Conservation (phyloP, 257 asterid species). For the Fraxinus pennsylvanica region DNA sequence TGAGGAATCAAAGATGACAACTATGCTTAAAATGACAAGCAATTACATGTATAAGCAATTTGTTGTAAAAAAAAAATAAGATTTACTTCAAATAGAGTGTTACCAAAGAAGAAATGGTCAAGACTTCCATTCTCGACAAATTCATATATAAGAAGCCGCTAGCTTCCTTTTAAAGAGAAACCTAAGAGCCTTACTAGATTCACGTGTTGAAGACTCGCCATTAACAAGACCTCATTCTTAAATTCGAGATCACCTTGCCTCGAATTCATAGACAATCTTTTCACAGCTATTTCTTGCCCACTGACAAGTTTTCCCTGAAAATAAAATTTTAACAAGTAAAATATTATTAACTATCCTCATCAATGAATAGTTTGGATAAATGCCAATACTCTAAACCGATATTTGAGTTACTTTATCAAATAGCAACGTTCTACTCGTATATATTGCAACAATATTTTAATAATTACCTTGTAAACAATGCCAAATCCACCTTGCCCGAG, state of each 20-base stretch:
- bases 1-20: not conserved
- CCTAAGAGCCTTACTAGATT: constrained; percentile 39
- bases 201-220: constrained; percentile 36
- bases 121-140: constrained; percentile 33
- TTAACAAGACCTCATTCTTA: constrained; percentile 6
- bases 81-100: not conserved
- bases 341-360: too few species aligned
- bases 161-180: constrained; percentile 19
- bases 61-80: too few species aligned
- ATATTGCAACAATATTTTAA: too few species aligned
- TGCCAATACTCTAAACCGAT: too few species aligned
- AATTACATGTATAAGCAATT: too few species aligned
- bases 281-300: constrained; percentile 30
- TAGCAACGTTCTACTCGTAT: too few species aligned
- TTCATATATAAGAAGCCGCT: constrained; percentile 32
- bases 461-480: constrained; percentile 21
- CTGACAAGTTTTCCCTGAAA: constrained; percentile 21
- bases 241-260: not conserved
- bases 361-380: too few species aligned
- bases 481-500: constrained; percentile 27
- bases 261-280: constrained; percentile 21
- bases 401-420: too few species aligned
- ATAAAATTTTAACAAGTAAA: too few species aligned
- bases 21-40: not conserved
- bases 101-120: constrained; percentile 40